These are phyloP conservation scores for Fusarium burgessii DNA, from an alignment of 2,329 filamentous ascomycete genomes.

Conservation along the genomic window DNA sequence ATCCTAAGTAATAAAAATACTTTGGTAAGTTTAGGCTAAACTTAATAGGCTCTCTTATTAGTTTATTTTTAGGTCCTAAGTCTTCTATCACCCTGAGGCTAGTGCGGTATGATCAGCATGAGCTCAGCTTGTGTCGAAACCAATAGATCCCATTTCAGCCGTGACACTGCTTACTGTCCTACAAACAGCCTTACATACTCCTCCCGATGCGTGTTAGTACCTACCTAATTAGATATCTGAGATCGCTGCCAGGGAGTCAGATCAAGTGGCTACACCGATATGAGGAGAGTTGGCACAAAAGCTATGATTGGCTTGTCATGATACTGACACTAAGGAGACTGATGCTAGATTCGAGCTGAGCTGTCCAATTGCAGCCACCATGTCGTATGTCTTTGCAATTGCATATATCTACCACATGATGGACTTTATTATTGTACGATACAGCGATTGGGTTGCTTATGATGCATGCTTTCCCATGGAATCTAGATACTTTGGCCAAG, in stretches of 20 bases:
- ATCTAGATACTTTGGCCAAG: slow-evolving; percentile 3
- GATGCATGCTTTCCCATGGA: slow-evolving; percentile 3
- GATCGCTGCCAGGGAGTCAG: background rate
- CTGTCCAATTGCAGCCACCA: background rate
- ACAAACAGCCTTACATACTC: background rate
- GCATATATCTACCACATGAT: slow-evolving; percentile 1
- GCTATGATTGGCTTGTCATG: slow-evolving; percentile 1
- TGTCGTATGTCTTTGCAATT: background rate
- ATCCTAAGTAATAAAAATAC: no score
- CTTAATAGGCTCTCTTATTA: no score
- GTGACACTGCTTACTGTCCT: no score
- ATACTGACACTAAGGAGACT: background rate
- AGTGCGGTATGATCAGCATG: background rate
- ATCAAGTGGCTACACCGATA: background rate
- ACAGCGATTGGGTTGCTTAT: background rate
- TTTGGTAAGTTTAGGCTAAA: no score
- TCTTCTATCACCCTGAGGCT: no score
- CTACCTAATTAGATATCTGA: background rate
- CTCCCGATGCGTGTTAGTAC: background rate
- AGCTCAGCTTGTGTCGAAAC: slow-evolving; percentile 1
- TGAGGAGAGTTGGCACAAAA: background rate
- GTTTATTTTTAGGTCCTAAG: no score
- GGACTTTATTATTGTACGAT: background rate
- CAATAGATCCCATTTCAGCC: background rate
- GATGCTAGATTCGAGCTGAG: slow-evolving; percentile 11